phyloP scores from a whole-genome alignment of 2,329 filamentous ascomycete species.

The Raffaelea ambrosiae region DNA sequence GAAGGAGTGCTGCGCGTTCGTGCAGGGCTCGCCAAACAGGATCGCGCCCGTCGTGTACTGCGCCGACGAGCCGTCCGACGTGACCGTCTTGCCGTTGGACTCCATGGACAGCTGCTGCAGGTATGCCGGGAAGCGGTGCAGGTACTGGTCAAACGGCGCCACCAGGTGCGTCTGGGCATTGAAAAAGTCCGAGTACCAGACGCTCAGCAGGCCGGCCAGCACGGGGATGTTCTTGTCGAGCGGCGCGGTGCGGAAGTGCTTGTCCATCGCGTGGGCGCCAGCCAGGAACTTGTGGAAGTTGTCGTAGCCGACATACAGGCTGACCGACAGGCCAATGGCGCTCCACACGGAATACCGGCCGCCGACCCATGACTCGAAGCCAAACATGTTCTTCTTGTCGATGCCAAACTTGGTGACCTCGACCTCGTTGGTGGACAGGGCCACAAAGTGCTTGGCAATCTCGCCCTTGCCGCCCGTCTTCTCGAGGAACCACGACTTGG shows the following conservation, averaged over 20 bases:
- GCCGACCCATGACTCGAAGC: constrained; percentile 97
- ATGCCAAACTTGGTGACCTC: constrained; percentile 99
- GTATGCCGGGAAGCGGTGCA: constrained; percentile 98
- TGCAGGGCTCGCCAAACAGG: constrained; percentile 95
- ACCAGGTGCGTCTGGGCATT: constrained; percentile 96
- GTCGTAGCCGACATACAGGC: constrained; percentile 90
- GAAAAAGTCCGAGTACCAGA: constrained; percentile 99
- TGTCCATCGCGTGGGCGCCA: constrained; percentile 95
- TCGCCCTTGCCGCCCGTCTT: constrained; percentile 67
- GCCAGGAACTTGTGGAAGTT: constrained; percentile 96
- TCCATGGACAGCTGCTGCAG: constrained; percentile 99
- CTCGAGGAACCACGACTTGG: constrained; percentile 94
- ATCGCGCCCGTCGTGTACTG: constrained; percentile 97
- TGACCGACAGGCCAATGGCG: constrained; percentile 90
- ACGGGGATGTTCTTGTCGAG: constrained; percentile 92
- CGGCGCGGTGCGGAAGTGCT: constrained; percentile 88
- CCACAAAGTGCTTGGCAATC: constrained; percentile 98
- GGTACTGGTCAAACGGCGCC: constrained; percentile 98
- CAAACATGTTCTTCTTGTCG: constrained; percentile 99
- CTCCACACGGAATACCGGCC: constrained; percentile 99
- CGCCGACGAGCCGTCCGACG: constrained; percentile 76
- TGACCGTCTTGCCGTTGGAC: constrained; percentile 97
- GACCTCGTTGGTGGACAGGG: constrained; percentile 87
- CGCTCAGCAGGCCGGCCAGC: constrained; percentile 83
- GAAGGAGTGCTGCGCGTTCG: constrained; percentile 99